A percentile compares a stretch with the other conserved stretches of the same genome.
phyloP scores from a whole-genome alignment of 352 stramenopile species.

The Nothophytophthora sp. region DNA sequence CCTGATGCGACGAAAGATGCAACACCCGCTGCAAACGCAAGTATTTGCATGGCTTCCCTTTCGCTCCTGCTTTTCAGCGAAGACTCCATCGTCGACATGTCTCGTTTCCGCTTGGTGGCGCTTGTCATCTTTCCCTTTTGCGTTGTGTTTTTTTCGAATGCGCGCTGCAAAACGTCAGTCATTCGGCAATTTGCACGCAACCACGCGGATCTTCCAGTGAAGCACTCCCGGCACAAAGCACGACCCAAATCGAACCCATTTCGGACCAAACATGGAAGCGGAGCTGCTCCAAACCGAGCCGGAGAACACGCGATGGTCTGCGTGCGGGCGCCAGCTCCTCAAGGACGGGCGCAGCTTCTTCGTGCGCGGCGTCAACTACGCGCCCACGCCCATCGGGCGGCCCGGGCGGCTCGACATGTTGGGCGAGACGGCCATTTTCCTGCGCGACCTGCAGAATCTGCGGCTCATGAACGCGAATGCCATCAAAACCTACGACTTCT shows the following conservation, averaged over 20 bases:
- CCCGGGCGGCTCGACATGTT: conserved; percentile 61
- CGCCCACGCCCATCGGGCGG: conserved; percentile 59
- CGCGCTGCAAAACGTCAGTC: conserved; percentile 6
- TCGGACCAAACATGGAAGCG: too few species aligned
- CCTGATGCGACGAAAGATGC: too few species aligned
- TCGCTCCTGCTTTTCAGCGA: too few species aligned
- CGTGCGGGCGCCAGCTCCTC: conserved; percentile 64
- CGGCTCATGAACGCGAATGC: conserved; percentile 74
- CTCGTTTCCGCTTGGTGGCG: conserved; percentile 15
- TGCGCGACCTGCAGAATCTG: conserved; percentile 66
- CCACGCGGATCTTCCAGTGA: neutral
- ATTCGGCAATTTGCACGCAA: conserved; percentile 16
- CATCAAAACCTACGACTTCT: conserved; percentile 76
- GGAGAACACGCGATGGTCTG: conserved; percentile 59
- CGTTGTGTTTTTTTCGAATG: too few species aligned
- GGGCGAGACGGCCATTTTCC: conserved; percentile 50
- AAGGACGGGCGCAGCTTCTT: conserved; percentile 63
- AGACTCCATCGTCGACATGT: too few species aligned
- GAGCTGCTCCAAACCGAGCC: neutral
- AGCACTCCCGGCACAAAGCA: too few species aligned
- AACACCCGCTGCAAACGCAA: too few species aligned
- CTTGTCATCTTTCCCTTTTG: too few species aligned
- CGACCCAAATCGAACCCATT: too few species aligned
- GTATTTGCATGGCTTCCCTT: too few species aligned
- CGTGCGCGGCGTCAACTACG: conserved; percentile 74